Evolutionary conservation across 2,329 filamentous ascomycete genomes (phyloP).

Genomic region (Colletotrichum tabaci): DNA sequence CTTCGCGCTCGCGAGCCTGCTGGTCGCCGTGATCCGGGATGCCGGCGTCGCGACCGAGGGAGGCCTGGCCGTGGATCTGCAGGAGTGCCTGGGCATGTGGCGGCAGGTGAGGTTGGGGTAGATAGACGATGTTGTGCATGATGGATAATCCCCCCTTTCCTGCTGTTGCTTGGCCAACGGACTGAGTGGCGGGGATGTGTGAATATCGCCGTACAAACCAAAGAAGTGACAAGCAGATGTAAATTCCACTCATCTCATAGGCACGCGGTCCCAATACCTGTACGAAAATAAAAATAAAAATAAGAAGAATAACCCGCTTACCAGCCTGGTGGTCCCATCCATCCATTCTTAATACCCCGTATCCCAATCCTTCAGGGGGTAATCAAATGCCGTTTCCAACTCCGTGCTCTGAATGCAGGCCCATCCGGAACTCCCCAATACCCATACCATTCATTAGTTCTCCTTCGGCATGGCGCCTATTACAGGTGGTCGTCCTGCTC

Average conservation of each 20-base stretch:
- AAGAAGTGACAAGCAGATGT: not conserved
- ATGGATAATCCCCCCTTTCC: not conserved
- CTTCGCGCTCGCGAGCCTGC: constrained; percentile 64
- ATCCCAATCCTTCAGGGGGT: not conserved
- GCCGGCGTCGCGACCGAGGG: constrained; percentile 62
- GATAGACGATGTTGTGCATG: not conserved
- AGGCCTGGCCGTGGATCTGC: constrained; percentile 65
- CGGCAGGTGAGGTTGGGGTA: constrained; percentile 66
- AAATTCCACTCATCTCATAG: not conserved
- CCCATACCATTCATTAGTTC: too few species aligned
- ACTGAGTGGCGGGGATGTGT: too few species aligned
- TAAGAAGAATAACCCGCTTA: too few species aligned
- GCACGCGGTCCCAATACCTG: not conserved
- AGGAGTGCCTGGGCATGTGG: constrained; percentile 70
- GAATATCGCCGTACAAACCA: too few species aligned
- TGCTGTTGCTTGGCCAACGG: too few species aligned
- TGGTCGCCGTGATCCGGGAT: constrained; percentile 64
- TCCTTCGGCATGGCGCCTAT: not conserved
- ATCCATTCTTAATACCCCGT: not conserved
- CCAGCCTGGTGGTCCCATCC: not conserved
- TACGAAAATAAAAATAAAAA: not conserved
- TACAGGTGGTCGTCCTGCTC: constrained; percentile 38
- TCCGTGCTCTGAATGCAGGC: constrained; percentile 22
- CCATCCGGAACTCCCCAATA: too few species aligned
- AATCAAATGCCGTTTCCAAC: constrained; percentile 6